Conservation (phyloP, 768 basidiomycete species). For the Fistulinella prunicolor region DNA sequence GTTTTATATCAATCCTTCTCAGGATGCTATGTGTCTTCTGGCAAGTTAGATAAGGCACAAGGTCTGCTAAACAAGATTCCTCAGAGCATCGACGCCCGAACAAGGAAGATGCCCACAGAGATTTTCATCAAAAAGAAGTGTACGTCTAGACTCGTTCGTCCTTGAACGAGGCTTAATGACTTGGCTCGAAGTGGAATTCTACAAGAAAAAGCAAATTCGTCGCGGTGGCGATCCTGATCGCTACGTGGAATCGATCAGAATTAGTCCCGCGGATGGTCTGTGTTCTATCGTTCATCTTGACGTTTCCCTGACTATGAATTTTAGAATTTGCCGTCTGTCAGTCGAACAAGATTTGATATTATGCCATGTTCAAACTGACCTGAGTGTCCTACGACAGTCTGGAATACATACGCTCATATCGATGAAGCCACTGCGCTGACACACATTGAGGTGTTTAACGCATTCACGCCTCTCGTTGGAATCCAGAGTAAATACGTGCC, state of each 20-base stretch:
- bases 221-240: slow-evolving; percentile 49
- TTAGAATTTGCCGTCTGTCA: slow-evolving; percentile 69
- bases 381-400: slow-evolving; percentile 44
- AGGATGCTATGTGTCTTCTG: slow-evolving; percentile 64
- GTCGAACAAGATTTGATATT: slow-evolving; percentile 23
- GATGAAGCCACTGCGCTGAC: slow-evolving; percentile 48
- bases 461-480: slow-evolving; percentile 45
- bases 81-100: slow-evolving; percentile 53
- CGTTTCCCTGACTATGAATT: slow-evolving; percentile 2
- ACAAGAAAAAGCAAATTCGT: slow-evolving; percentile 62
- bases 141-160: slow-evolving; percentile 32
- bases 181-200: slow-evolving; percentile 60
- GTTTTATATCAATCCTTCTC: background rate
- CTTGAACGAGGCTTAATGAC: background rate
- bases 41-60: slow-evolving; percentile 57
- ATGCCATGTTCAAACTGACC: background rate
- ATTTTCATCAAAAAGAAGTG: slow-evolving; percentile 75
- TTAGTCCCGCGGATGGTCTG: slow-evolving; percentile 70
- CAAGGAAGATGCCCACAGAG: slow-evolving; percentile 72
- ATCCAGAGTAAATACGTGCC: slow-evolving; percentile 32
- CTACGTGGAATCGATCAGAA: slow-evolving; percentile 55
- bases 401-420: slow-evolving; percentile 74
- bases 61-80: slow-evolving; percentile 62
- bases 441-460: slow-evolving; percentile 55
- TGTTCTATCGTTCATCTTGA: background rate